A percentile compares a stretch with the other conserved stretches of the same genome.
Conservation (phyloP, 495 filamentous ascomycete species). For the Penicillium bovifimosum region DNA sequence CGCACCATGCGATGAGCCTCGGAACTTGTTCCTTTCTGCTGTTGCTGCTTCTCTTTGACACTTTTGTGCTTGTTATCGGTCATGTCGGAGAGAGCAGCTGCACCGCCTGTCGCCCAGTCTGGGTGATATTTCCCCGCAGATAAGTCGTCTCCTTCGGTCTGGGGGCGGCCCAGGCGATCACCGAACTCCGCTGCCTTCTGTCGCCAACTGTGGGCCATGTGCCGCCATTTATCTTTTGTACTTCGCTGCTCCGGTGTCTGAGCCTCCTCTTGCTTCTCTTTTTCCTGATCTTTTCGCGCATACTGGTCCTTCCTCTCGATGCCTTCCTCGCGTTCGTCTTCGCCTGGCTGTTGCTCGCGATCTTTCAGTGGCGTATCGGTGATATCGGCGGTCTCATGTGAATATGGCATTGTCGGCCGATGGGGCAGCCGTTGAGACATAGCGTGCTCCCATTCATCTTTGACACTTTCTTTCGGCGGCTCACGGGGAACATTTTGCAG, state of each 20-base stretch:
- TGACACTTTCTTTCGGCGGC: background rate
- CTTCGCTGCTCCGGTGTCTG: background rate
- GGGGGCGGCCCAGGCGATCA: conserved; percentile 19
- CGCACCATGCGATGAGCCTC: conserved; percentile 29
- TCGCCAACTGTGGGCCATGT: conserved; percentile 1
- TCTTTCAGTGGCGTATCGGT: conserved; percentile 11
- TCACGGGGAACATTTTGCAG: background rate
- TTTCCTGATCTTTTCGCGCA: background rate
- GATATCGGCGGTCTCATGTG: conserved; percentile 14
- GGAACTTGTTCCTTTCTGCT: conserved; percentile 16
- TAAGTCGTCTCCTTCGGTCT: conserved; percentile 22
- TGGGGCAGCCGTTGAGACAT: conserved; percentile 8
- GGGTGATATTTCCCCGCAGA: conserved; percentile 19
- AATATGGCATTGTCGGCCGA: conserved; percentile 10
- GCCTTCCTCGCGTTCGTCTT: background rate
- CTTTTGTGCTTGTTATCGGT: conserved; percentile 31
- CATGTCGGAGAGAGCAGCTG: conserved; percentile 22
- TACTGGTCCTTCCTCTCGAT: background rate
- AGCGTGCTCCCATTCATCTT: conserved; percentile 10
- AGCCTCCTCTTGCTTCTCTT: background rate
- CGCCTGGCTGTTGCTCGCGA: conserved; percentile 1
- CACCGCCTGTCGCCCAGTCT: conserved; percentile 27
- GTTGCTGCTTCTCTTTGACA: conserved; percentile 20
- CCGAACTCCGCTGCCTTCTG: conserved; percentile 2
- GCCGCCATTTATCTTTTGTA: background rate